phyloP scores from a whole-genome alignment of 1,284 basidiomycete species.

The Ustilago tritici region DNA sequence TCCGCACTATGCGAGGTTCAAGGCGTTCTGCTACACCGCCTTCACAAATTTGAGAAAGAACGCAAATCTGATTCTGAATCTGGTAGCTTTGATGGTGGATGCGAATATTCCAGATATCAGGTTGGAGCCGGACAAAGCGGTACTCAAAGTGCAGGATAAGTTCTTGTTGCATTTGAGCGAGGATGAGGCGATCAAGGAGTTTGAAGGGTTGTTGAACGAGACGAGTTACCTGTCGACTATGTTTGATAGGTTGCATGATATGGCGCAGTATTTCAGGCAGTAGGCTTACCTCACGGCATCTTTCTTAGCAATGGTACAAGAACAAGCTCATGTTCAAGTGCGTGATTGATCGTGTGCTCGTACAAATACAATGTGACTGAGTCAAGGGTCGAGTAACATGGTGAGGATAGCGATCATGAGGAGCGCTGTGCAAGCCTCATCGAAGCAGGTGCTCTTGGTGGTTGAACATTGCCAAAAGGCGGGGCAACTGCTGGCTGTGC shows the following conservation, averaged over 20 bases:
- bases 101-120: constrained; percentile 98
- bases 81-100: constrained; percentile 96
- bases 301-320: background rate
- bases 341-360: background rate
- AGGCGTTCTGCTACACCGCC: constrained; percentile 93
- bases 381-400: background rate
- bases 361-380: constrained; percentile 29
- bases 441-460: constrained; percentile 11
- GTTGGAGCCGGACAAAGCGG: constrained; percentile 76
- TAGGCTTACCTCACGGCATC: constrained; percentile 10
- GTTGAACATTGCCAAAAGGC: background rate
- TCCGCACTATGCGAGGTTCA: constrained; percentile 94
- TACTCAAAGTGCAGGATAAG: constrained; percentile 88
- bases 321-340: background rate
- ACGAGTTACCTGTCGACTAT: constrained; percentile 94
- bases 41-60: constrained; percentile 91
- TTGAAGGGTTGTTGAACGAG: constrained; percentile 91
- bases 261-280: constrained; percentile 67
- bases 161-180: constrained; percentile 86
- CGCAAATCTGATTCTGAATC: constrained; percentile 96
- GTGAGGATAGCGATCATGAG: background rate
- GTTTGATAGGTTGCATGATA: constrained; percentile 72
- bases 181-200: constrained; percentile 86
- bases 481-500: background rate
- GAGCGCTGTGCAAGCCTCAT: constrained; percentile 26